phyloP scores from a whole-genome alignment of 2,329 filamentous ascomycete genomes.

The Penicillium sp. region DNA sequence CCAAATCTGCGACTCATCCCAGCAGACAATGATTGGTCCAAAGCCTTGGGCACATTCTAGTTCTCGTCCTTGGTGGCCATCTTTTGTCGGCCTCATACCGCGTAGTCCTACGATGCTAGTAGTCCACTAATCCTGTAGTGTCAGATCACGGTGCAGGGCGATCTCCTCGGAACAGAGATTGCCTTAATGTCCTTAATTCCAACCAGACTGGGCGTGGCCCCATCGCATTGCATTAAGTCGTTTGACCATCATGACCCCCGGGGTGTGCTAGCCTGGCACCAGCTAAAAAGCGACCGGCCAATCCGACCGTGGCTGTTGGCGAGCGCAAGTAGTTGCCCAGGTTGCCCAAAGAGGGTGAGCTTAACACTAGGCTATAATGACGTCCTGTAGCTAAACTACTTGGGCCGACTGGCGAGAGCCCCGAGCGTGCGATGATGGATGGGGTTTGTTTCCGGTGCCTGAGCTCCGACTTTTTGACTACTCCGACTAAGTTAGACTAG shows the following conservation, averaged over 20 bases:
- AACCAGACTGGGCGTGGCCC: not conserved
- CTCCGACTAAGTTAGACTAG: slow-evolving; percentile 1
- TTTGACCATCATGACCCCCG: slow-evolving; percentile 6
- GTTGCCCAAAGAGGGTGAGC: not conserved
- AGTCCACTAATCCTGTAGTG: not conserved
- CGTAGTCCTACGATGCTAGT: not conserved
- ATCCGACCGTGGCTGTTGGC: not conserved
- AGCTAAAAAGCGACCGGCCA: not conserved
- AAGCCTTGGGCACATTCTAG: not conserved
- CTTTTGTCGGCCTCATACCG: not conserved
- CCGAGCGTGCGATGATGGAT: not conserved
- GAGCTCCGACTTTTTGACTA: not conserved
- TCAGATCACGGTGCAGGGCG: slow-evolving; percentile 13
- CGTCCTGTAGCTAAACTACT: not conserved
- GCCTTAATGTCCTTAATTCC: not conserved
- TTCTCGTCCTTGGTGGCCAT: not conserved
- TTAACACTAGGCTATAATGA: not conserved
- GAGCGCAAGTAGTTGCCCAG: not conserved
- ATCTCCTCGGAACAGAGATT: slow-evolving; percentile 8
- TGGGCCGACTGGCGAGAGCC: not conserved
- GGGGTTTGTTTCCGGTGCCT: slow-evolving; percentile 13
- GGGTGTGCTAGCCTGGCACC: not conserved
- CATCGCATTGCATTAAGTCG: slow-evolving; percentile 18
- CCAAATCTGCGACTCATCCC: slow-evolving; percentile 10
- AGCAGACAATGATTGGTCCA: slow-evolving; percentile 2